Percentiles rank a stretch among this genome's conserved stretches.
Conservation (phyloP, 2,329 filamentous ascomycete genomes). For the Fusarium coffeatum region DNA sequence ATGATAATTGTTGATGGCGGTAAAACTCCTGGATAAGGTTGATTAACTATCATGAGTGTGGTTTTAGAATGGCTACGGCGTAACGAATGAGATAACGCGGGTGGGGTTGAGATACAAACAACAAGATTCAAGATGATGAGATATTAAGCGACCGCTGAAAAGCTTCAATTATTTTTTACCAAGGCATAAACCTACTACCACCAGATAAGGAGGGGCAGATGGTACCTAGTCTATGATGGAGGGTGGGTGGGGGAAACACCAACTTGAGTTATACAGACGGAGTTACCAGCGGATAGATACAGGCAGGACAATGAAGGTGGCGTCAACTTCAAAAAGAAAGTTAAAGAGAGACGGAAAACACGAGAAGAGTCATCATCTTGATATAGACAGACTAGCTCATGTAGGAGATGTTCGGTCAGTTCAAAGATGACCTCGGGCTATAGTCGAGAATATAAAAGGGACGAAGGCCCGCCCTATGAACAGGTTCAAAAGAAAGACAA, state of each 20-base stretch:
- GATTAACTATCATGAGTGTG: conserved; percentile 23
- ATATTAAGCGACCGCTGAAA: conserved; percentile 26
- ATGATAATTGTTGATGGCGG: conserved; percentile 3
- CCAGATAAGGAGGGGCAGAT: conserved; percentile 21
- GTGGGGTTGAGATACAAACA: conserved; percentile 42
- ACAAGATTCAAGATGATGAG: conserved; percentile 29
- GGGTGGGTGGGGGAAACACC: conserved; percentile 31
- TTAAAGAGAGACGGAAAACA: background rate
- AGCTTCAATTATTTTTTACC: conserved; percentile 39
- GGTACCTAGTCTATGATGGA: conserved; percentile 23
- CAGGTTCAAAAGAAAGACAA: conserved; percentile 23
- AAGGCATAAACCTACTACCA: conserved; percentile 3
- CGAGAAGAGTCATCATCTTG: conserved; percentile 8
- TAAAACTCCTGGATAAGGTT: conserved; percentile 20
- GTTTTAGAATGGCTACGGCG: conserved; percentile 1
- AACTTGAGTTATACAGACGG: conserved; percentile 10
- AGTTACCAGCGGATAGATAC: conserved; percentile 11
- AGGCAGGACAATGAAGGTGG: background rate
- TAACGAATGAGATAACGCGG: conserved; percentile 34
- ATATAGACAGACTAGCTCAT: conserved; percentile 4
- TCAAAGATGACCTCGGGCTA: conserved; percentile 40
- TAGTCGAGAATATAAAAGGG: conserved; percentile 45
- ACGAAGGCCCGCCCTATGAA: conserved; percentile 33
- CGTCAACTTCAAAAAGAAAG: conserved; percentile 5
- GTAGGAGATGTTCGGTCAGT: conserved; percentile 5